Conservation (phyloP, 1,284 basidiomycete species). For the Vanrija humicola region DNA sequence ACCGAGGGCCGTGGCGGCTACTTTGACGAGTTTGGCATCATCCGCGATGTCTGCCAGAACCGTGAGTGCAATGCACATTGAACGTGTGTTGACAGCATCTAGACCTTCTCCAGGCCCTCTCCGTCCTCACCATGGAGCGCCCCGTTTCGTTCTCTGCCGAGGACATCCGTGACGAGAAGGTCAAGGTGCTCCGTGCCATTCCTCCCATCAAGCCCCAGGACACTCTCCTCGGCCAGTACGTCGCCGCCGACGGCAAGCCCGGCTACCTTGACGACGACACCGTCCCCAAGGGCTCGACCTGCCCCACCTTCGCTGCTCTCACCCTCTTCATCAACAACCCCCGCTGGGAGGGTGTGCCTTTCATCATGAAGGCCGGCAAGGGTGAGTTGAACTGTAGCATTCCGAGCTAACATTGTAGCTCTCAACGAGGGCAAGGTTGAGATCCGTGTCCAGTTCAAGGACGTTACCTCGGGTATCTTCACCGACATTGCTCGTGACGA, state of each 20-base stretch:
- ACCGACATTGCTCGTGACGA: constrained; percentile 91
- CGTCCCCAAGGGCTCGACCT: constrained; percentile 83
- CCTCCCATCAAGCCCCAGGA: constrained; percentile 72
- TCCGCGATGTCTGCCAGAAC: constrained; percentile 93
- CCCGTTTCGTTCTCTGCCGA: constrained; percentile 95
- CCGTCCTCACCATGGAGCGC: constrained; percentile 89
- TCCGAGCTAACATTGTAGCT: constrained; percentile 55
- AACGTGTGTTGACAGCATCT: not conserved
- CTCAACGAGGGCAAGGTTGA: constrained; percentile 96
- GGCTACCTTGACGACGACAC: constrained; percentile 96
- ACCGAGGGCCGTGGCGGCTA: constrained; percentile 96
- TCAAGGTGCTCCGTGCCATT: constrained; percentile 88
- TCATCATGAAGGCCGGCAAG: constrained; percentile 95
- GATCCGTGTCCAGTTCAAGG: constrained; percentile 93
- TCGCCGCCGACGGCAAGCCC: constrained; percentile 79
- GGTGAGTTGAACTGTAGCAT: constrained; percentile 55
- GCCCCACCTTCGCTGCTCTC: constrained; percentile 86
- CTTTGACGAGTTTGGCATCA: constrained; percentile 98
- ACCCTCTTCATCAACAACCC: constrained; percentile 89
- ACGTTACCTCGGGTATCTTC: constrained; percentile 92
- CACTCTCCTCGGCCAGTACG: constrained; percentile 87
- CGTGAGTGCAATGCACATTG: constrained; percentile 58
- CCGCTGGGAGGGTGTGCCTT: constrained; percentile 94
- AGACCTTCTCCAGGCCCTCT: constrained; percentile 91
- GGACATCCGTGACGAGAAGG: constrained; percentile 97